Conservation (phyloP, 2,329 filamentous ascomycete species). For the Ramularia endophylla region DNA sequence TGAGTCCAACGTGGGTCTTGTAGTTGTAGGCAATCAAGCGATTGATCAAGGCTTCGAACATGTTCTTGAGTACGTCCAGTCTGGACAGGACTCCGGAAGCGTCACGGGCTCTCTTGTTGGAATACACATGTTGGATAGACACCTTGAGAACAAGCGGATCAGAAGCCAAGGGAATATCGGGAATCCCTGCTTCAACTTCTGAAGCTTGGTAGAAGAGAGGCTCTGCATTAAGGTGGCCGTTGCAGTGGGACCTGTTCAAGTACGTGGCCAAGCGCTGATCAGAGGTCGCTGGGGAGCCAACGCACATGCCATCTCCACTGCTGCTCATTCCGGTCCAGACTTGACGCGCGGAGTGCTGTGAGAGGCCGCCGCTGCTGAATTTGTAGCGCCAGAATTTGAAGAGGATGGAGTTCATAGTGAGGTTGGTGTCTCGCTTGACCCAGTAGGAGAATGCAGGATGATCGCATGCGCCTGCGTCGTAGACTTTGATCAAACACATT, state of each 20-base stretch:
- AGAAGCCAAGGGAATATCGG: not conserved
- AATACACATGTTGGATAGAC: not conserved
- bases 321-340: slow-evolving; percentile 11
- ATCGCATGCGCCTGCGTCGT: not conserved
- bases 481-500: slow-evolving; percentile 19
- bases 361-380: not conserved
- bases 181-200: slow-evolving; percentile 1
- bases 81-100: slow-evolving; percentile 15
- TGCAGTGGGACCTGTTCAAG: slow-evolving; percentile 15
- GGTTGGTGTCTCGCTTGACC: slow-evolving; percentile 16
- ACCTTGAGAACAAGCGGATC: slow-evolving; percentile 22
- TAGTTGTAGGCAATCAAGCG: slow-evolving; percentile 34
- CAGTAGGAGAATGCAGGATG: slow-evolving; percentile 20
- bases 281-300: not conserved
- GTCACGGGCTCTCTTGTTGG: slow-evolving; percentile 1
- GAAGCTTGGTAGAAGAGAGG: slow-evolving; percentile 11
- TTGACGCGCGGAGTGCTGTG: not conserved
- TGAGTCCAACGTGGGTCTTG: slow-evolving; percentile 32
- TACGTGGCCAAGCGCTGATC: slow-evolving; percentile 9
- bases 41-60: slow-evolving; percentile 35
- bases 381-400: slow-evolving; percentile 25
- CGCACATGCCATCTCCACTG: slow-evolving; percentile 10
- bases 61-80: slow-evolving; percentile 34
- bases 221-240: slow-evolving; percentile 19
- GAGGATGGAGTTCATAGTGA: slow-evolving; percentile 17